These are phyloP conservation scores for Penicillium paradoxum DNA, from an alignment of 495 filamentous ascomycete genomes.

Conservation along the genomic window DNA sequence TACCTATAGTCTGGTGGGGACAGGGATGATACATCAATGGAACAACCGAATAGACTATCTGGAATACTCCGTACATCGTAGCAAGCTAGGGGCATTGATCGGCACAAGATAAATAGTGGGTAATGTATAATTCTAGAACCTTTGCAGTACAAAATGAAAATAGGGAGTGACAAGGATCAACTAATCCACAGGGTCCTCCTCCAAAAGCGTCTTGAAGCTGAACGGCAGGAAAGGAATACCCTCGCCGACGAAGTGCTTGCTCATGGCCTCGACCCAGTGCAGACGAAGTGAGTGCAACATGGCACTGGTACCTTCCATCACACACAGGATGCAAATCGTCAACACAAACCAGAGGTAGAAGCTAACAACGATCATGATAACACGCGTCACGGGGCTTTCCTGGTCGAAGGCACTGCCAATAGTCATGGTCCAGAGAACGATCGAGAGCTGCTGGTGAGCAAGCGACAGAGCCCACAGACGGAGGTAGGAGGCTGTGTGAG, in stretches of 20 bases:
- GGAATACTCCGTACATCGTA: too few species aligned
- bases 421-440: constrained; percentile 97
- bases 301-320: constrained; percentile 84
- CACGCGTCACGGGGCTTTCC: constrained; percentile 59
- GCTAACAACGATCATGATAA: constrained; percentile 69
- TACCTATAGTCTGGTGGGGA: neutral
- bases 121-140: constrained; percentile 7
- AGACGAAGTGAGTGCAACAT: constrained; percentile 93
- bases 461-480: constrained; percentile 97
- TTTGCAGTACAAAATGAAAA: constrained; percentile 5
- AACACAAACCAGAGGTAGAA: constrained; percentile 88
- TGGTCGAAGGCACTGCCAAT: constrained; percentile 64
- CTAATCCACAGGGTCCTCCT: constrained; percentile 69
- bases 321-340: constrained; percentile 66
- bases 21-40: neutral
- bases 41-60: neutral
- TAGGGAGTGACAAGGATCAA: neutral
- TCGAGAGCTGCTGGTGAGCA: constrained; percentile 94
- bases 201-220: constrained; percentile 79
- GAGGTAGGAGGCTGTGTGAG: constrained; percentile 96
- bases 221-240: constrained; percentile 90
- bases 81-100: neutral
- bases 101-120: neutral
- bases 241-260: constrained; percentile 97
- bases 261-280: constrained; percentile 99